Percentiles rank a stretch among this genome's conserved stretches.
phyloP scores from a whole-genome alignment of 192 early-diverging fungal genomes.

The Paraglomus brasilianum region DNA sequence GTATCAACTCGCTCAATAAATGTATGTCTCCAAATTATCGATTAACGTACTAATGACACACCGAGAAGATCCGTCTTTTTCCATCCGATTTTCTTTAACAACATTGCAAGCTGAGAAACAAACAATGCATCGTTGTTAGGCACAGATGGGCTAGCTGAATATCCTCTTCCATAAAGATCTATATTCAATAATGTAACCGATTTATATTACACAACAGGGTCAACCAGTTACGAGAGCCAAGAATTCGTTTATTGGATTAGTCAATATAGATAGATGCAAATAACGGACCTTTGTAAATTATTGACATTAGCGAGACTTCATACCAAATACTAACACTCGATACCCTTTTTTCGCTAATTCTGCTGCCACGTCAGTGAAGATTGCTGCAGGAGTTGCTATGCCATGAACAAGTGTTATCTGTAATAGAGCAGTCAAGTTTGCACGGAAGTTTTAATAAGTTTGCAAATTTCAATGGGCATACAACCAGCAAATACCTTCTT shows the following conservation, averaged over 20 bases:
- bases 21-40: neutral
- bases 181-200: too few relatives aligned
- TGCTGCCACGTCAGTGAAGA: constrained; percentile 1
- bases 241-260: too few relatives aligned
- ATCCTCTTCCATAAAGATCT: constrained; percentile 39
- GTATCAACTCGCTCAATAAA: neutral
- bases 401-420: neutral
- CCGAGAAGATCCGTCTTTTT: constrained; percentile 38
- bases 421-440: neutral
- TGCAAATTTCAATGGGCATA: neutral
- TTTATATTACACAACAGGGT: too few relatives aligned
- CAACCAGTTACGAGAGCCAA: too few relatives aligned
- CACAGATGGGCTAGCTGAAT: constrained; percentile 34
- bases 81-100: constrained; percentile 38
- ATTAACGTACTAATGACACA: constrained; percentile 33
- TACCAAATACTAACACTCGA: too few relatives aligned
- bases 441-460: too few relatives aligned
- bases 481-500: constrained; percentile 35
- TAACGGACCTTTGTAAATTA: too few relatives aligned
- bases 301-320: too few relatives aligned
- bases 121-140: constrained; percentile 35
- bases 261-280: too few relatives aligned
- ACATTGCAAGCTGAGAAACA: constrained; percentile 33
- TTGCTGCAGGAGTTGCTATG: neutral
- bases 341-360: neutral